Evolutionary conservation across 106 monocot genomes (phyloP).

Genomic region (Dioscorea alata): DNA sequence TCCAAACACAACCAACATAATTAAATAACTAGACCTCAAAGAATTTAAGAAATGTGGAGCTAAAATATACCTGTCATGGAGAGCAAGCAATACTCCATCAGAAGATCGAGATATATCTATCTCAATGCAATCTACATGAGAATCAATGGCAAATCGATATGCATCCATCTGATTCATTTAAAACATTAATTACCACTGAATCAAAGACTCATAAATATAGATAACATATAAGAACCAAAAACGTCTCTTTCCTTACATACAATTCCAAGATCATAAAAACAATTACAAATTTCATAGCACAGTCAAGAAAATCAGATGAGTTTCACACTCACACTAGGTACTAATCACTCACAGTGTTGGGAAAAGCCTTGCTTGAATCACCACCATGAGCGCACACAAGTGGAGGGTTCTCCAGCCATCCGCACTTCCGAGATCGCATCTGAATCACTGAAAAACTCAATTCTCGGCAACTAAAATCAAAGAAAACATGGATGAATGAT

Average conservation of each 20-base stretch:
- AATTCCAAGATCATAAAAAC: no score
- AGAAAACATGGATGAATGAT: neutral
- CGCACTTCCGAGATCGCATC: constrained; percentile 60
- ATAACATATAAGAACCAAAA: neutral
- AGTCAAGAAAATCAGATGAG: no score
- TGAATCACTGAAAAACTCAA: constrained; percentile 7
- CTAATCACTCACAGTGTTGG: constrained; percentile 58
- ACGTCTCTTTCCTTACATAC: no score
- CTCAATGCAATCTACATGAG: constrained; percentile 87
- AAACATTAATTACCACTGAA: neutral
- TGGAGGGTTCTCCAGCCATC: constrained; percentile 64
- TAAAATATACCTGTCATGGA: constrained; percentile 75
- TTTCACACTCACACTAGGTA: neutral
- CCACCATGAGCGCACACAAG: constrained; percentile 95
- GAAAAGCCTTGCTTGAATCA: constrained; percentile 55
- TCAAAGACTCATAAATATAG: neutral
- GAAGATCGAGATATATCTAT: constrained; percentile 85
- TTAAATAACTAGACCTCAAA: no score
- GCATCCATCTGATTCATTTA: constrained; percentile 63
- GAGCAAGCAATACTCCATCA: constrained; percentile 83
- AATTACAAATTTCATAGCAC: no score
- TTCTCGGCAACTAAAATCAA: neutral
- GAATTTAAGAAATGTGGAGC: neutral
- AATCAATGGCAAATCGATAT: constrained; percentile 48
- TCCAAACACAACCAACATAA: no score